Evolutionary conservation across 371 early-diverging fungal species (phyloP).

Genomic region (Syncephalastrum sp.): DNA sequence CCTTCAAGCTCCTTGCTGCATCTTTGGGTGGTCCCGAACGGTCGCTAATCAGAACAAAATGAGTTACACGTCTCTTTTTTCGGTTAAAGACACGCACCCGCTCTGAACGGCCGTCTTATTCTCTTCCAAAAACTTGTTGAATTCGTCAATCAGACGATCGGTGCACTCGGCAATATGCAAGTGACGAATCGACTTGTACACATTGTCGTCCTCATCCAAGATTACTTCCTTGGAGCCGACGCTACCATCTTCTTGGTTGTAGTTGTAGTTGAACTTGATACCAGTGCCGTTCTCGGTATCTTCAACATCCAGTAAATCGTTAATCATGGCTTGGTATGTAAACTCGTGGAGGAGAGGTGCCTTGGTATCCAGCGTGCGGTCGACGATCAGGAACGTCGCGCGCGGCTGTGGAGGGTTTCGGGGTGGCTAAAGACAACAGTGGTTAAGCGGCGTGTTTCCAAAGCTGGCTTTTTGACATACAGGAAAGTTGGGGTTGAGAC

Average conservation of each 20-base stretch:
- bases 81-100: slow-evolving; percentile 21
- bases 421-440: slow-evolving; percentile 29
- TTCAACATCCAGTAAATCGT: slow-evolving; percentile 80
- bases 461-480: slow-evolving; percentile 31
- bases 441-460: background rate
- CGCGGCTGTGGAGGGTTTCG: slow-evolving; percentile 56
- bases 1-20: slow-evolving; percentile 70
- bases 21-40: slow-evolving; percentile 38
- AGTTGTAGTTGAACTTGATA: slow-evolving; percentile 59
- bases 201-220: slow-evolving; percentile 73
- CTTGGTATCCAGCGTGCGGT: slow-evolving; percentile 82
- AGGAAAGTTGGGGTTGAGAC: slow-evolving; percentile 57
- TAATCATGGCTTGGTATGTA: slow-evolving; percentile 93
- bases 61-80: background rate
- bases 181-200: slow-evolving; percentile 85
- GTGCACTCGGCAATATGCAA: slow-evolving; percentile 93
- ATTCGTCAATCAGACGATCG: slow-evolving; percentile 75
- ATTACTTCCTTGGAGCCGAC: slow-evolving; percentile 56
- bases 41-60: slow-evolving; percentile 12
- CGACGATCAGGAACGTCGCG: slow-evolving; percentile 82
- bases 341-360: slow-evolving; percentile 95
- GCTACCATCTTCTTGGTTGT: slow-evolving; percentile 46
- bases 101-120: slow-evolving; percentile 54
- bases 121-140: slow-evolving; percentile 74
- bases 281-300: slow-evolving; percentile 53